Percentiles rank a stretch among this genome's conserved stretches.
These are phyloP conservation scores for Truncatella angustata DNA, from an alignment of 2,329 filamentous ascomycete species.

Conservation along the genomic window DNA sequence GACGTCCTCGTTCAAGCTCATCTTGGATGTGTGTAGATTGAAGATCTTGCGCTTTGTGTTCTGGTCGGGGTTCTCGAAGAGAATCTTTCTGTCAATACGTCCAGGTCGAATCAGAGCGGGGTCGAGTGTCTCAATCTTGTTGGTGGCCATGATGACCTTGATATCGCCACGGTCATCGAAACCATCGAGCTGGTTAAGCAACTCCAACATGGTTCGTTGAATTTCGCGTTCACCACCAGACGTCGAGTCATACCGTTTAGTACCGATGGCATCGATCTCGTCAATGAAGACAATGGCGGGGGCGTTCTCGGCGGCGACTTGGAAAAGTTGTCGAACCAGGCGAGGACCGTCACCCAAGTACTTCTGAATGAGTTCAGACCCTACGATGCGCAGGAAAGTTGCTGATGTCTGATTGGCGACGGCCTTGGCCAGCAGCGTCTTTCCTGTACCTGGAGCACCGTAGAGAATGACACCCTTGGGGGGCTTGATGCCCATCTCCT, in stretches of 20 bases:
- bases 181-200: conserved; percentile 96
- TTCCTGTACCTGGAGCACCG: conserved; percentile 93
- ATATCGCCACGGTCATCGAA: conserved; percentile 99
- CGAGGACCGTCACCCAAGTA: conserved; percentile 95
- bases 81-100: conserved; percentile 97
- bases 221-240: conserved; percentile 97
- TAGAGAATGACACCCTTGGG: conserved; percentile 99
- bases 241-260: conserved; percentile 96
- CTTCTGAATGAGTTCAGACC: conserved; percentile 96
- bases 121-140: conserved; percentile 98
- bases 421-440: conserved; percentile 92
- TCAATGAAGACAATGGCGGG: conserved; percentile 99
- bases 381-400: conserved; percentile 95
- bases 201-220: conserved; percentile 96
- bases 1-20: conserved; percentile 95
- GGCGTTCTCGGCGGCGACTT: conserved; percentile 88
- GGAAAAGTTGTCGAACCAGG: conserved; percentile 93
- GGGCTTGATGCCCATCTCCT: conserved; percentile 99
- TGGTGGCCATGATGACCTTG: conserved; percentile 99
- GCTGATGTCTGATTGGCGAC: conserved; percentile 99
- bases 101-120: conserved; percentile 94
- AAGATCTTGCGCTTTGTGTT: conserved; percentile 98
- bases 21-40: conserved; percentile 96
- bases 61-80: conserved; percentile 69
- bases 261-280: conserved; percentile 98